phyloP scores from a whole-genome alignment of 441 rosid species.

The Euphorbia corollata region DNA sequence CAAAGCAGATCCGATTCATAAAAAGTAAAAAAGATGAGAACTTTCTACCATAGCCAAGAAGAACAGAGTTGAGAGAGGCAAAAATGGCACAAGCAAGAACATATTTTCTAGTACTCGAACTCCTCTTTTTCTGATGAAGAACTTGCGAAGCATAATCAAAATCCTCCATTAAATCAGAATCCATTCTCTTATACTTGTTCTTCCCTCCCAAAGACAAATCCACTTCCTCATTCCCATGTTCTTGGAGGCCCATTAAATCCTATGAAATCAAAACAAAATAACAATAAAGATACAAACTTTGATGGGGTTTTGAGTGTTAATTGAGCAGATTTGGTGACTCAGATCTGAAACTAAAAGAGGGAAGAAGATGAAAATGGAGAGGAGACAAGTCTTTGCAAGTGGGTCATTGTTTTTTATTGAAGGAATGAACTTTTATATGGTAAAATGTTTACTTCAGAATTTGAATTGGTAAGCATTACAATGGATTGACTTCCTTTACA shows the following conservation, averaged over 20 bases:
- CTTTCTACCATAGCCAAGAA: conserved; percentile 75
- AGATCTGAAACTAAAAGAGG: background rate
- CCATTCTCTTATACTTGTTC: conserved; percentile 75
- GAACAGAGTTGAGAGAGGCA: conserved; percentile 81
- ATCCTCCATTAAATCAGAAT: conserved; percentile 42
- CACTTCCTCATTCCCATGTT: conserved; percentile 36
- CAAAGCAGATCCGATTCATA: background rate
- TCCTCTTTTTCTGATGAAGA: conserved; percentile 28
- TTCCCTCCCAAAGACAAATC: conserved; percentile 41
- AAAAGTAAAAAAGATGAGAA: background rate
- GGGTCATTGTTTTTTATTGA: background rate
- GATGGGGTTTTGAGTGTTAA: background rate
- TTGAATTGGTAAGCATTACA: background rate
- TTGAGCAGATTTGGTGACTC: background rate
- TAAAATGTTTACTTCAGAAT: background rate
- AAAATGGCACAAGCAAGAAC: conserved; percentile 72
- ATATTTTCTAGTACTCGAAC: conserved; percentile 44
- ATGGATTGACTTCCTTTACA: background rate
- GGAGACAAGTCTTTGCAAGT: background rate
- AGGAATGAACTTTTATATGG: background rate
- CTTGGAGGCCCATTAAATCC: conserved; percentile 53
- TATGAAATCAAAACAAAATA: background rate
- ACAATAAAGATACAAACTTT: background rate
- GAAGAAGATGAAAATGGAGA: background rate
- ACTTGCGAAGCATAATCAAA: conserved; percentile 26